Conservation (phyloP, 768 basidiomycete genomes). For the Holtermanniella nyarrowii region DNA sequence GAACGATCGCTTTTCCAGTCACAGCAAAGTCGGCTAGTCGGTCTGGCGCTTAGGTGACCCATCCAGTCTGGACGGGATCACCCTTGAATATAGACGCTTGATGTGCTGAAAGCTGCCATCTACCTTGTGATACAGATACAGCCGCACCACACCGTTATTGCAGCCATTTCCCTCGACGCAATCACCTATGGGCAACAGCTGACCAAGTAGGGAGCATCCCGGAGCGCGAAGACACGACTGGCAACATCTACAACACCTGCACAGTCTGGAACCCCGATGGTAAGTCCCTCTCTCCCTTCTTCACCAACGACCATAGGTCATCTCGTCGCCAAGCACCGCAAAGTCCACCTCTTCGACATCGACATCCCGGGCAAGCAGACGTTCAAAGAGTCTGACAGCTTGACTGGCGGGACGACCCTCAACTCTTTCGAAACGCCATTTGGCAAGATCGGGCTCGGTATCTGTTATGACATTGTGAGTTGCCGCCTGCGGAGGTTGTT, state of each 20-base stretch:
- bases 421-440: constrained; percentile 92
- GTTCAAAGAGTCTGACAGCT: constrained; percentile 68
- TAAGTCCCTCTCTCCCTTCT: constrained; percentile 11
- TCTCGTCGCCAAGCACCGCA: constrained; percentile 77
- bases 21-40: no score
- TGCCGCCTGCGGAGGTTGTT: not conserved
- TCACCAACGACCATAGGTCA: constrained; percentile 49
- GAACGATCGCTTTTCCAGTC: no score
- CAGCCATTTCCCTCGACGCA: not conserved
- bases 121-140: no score
- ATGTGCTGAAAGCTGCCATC: no score
- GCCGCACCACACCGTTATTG: not conserved
- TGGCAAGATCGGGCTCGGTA: constrained; percentile 89
- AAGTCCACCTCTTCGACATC: constrained; percentile 95
- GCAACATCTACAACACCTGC: constrained; percentile 82
- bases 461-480: constrained; percentile 75
- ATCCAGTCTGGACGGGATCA: no score
- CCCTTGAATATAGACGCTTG: no score
- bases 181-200: no score
- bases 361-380: constrained; percentile 53
- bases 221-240: constrained; percentile 54
- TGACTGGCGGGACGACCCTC: constrained; percentile 62
- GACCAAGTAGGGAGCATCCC: constrained; percentile 70
- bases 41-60: no score
- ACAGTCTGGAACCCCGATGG: constrained; percentile 66